Evolutionary conservation across 768 basidiomycete genomes (phyloP), one percentile per base, ranked within the genome.

Genomic region (Candolleomyces aberdarensis): DNA sequence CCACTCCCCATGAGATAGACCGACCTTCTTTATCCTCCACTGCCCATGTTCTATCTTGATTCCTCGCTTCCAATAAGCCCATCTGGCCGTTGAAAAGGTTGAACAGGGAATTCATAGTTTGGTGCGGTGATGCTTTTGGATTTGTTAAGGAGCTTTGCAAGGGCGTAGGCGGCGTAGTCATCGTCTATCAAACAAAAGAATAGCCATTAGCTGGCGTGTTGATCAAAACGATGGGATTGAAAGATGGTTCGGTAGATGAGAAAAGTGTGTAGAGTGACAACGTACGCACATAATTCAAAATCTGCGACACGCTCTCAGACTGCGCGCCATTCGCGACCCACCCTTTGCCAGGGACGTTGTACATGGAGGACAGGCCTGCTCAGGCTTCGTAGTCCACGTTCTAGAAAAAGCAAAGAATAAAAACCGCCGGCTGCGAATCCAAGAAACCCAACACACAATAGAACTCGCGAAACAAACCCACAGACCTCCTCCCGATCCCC

Each of bases 51-150:
- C 90, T 91, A 66, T 83, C 79, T 13, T 78, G 78, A 58, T 88
- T 85, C 50, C 87, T 79, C 0, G 89, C 91, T 67, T 93, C 90
- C 88, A 94, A 92, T 68, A 93, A 93, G 1, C 88, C 88, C 0
- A 87, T 91, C 1, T 74, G 75, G 13, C 75, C 59, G 65, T 93
- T 94, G 76, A 82, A 94, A 9, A 94, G 72, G 0, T 80, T 81
- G 68, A 86, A 87, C 0, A 88, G 85, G 9, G 76, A 78, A 2
- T 71, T 70, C 69, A 82, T 74, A 0, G 88, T 78, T 9, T 91
- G 82, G 81, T 11, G 67, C 55, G 0, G 69, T 71, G 3, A 85
- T 75, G 20, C 86, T 80, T 0, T 68, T 64, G 0, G 80, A 75
- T 61, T 87, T 85, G 31, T 78, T 76, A 10, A 91, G 76, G 2